A percentile compares a stretch with the other conserved stretches of the same genome.
Evolutionary conservation across 768 basidiomycete species (phyloP).

Genomic region (Lactarius deliciosus): DNA sequence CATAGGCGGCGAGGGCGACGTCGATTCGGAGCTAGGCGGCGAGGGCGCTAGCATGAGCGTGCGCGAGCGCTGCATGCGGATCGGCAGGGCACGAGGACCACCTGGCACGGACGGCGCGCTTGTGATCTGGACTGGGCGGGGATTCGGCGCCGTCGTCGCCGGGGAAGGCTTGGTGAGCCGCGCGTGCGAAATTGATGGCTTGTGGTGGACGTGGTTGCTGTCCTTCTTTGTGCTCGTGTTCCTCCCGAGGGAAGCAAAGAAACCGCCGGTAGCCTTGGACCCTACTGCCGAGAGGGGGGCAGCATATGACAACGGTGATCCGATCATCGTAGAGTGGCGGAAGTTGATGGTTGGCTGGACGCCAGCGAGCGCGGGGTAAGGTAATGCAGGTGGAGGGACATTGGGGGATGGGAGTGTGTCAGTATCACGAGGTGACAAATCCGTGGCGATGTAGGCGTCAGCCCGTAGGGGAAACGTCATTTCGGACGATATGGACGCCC

Average conservation of each 20-base stretch:
- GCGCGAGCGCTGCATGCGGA: constrained; percentile 62
- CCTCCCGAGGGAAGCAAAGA: constrained; percentile 21
- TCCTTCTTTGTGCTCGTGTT: constrained; percentile 33
- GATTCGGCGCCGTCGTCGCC: constrained; percentile 35
- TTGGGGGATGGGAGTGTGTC: constrained; percentile 54
- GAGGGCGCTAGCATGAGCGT: constrained; percentile 52
- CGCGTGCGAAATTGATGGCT: neutral
- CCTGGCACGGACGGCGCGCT: constrained; percentile 60
- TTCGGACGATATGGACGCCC: constrained; percentile 70
- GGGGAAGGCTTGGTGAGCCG: constrained; percentile 41
- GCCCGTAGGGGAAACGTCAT: constrained; percentile 75
- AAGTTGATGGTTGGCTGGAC: constrained; percentile 25
- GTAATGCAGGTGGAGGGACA: constrained; percentile 55
- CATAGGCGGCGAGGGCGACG: constrained; percentile 38
- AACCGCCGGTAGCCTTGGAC: constrained; percentile 11
- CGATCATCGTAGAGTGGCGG: constrained; percentile 16
- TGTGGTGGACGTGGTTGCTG: neutral
- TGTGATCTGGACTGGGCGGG: constrained; percentile 37
- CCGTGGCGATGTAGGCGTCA: constrained; percentile 79
- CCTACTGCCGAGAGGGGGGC: constrained; percentile 2
- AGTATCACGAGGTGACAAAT: constrained; percentile 46
- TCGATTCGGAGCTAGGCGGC: constrained; percentile 38
- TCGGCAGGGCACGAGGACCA: constrained; percentile 68
- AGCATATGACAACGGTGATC: constrained; percentile 11
- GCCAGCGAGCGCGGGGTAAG: constrained; percentile 70